Conservation (phyloP, 345 rosid genomes). For the Eucalyptus cloeziana region DNA sequence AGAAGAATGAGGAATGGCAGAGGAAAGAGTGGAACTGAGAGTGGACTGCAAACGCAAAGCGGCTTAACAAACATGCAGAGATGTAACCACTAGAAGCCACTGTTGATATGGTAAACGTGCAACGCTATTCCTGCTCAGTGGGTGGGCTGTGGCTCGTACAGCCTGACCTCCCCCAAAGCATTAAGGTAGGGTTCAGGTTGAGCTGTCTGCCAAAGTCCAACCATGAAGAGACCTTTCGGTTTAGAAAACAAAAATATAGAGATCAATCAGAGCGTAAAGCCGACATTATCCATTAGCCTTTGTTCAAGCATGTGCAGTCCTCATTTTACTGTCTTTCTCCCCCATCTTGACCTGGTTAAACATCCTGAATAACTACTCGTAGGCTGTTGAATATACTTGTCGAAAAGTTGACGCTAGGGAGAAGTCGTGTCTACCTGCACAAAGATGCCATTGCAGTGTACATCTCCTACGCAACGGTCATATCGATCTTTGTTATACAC, state of each 20-base stretch:
- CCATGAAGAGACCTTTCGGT: background rate
- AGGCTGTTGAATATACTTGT: background rate
- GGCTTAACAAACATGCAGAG: background rate
- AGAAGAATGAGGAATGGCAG: background rate
- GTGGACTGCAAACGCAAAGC: background rate
- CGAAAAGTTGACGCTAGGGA: background rate
- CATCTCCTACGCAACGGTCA: constrained; percentile 59
- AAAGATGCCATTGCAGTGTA: constrained; percentile 56
- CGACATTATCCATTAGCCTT: background rate
- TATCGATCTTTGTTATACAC: constrained; percentile 61
- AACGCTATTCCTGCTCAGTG: background rate
- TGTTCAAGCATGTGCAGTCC: background rate
- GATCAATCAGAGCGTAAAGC: background rate
- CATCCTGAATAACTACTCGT: background rate
- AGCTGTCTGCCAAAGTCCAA: background rate
- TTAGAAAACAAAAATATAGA: background rate
- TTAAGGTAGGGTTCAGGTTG: background rate
- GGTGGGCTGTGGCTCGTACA: background rate
- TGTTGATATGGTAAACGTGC: background rate
- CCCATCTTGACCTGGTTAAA: background rate
- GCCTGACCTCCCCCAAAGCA: background rate
- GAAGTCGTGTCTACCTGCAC: constrained; percentile 24
- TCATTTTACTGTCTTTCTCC: background rate
- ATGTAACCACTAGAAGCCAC: background rate
- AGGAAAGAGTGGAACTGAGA: background rate